A percentile compares a stretch with the other conserved stretches of the same genome.
Conservation (phyloP, 768 basidiomycete genomes). For the Boletus tylopilopsis region DNA sequence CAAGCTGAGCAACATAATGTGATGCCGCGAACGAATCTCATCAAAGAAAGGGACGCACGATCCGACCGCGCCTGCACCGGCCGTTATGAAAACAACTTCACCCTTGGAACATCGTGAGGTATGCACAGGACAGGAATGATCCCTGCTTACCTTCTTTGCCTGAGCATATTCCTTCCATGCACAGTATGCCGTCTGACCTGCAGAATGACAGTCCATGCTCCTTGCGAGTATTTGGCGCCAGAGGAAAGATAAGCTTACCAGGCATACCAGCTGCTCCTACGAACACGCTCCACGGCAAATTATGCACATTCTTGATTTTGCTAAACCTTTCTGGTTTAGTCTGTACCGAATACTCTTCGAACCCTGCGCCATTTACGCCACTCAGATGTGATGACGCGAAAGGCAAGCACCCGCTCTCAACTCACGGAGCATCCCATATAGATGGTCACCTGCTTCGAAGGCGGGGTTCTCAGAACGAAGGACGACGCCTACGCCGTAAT, state of each 20-base stretch:
- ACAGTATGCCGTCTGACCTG: slow-evolving; percentile 5
- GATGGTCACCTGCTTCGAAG: neutral
- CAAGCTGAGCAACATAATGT: neutral
- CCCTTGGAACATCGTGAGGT: neutral
- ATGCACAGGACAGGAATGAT: neutral
- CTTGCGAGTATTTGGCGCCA: neutral
- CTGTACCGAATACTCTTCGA: slow-evolving; percentile 4
- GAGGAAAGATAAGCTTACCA: neutral
- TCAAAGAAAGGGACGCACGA: neutral
- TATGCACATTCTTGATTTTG: neutral
- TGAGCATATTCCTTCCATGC: slow-evolving; percentile 7
- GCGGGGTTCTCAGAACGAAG: slow-evolving; percentile 4
- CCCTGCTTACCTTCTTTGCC: neutral
- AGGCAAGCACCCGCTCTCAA: neutral
- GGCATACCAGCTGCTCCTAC: slow-evolving; percentile 3
- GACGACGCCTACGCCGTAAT: neutral
- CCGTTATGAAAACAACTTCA: slow-evolving; percentile 3
- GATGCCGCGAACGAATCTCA: neutral
- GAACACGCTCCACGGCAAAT: slow-evolving; percentile 1
- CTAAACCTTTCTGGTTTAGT: neutral
- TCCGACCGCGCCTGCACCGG: slow-evolving; percentile 1
- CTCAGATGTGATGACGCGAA: neutral
- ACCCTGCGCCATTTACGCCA: neutral
- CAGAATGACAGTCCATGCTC: neutral
- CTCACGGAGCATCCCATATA: slow-evolving; percentile 5